Evolutionary conservation across 345 rosid species (phyloP).

Genomic region (Hypericum androsaemum): DNA sequence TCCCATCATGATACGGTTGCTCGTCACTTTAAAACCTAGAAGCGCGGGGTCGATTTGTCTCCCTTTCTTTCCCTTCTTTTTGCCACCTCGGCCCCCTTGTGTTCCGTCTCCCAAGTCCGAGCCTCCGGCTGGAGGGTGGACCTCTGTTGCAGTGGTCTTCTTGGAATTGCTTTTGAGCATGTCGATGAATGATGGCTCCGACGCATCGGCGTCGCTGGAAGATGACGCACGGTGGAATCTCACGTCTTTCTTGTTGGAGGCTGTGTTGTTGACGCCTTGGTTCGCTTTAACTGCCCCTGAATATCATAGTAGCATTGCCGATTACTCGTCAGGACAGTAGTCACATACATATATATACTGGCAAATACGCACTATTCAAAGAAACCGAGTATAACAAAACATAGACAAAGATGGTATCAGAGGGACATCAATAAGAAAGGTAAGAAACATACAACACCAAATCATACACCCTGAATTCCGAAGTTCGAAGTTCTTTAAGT

Average conservation of each 20-base stretch:
- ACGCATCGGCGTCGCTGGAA: slow-evolving; percentile 29
- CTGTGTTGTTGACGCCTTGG: slow-evolving; percentile 14
- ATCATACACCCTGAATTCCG: too few species aligned
- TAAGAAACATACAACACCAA: too few species aligned
- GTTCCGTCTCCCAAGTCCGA: slow-evolving; percentile 18
- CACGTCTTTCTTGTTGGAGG: slow-evolving; percentile 36
- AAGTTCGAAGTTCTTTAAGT: too few species aligned
- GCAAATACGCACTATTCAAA: too few species aligned
- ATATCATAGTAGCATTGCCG: background rate
- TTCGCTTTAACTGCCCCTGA: background rate
- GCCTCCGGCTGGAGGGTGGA: slow-evolving; percentile 2
- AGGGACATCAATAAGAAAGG: too few species aligned
- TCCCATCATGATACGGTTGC: slow-evolving; percentile 94
- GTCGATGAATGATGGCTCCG: slow-evolving; percentile 74
- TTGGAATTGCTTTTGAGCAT: slow-evolving; percentile 48
- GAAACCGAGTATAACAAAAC: too few species aligned
- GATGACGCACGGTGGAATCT: slow-evolving; percentile 40
- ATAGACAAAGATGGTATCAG: too few species aligned
- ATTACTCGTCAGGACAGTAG: too few species aligned
- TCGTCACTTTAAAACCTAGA: slow-evolving; percentile 79
- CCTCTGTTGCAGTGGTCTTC: slow-evolving; percentile 17
- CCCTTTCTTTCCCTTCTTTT: slow-evolving; percentile 89
- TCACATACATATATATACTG: too few species aligned
- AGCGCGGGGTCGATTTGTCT: slow-evolving; percentile 83
- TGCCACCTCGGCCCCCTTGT: slow-evolving; percentile 33